Base-by-base conservation (phyloP, 2,329 filamentous ascomycete genomes). In the Cercospora sp. region DNA sequence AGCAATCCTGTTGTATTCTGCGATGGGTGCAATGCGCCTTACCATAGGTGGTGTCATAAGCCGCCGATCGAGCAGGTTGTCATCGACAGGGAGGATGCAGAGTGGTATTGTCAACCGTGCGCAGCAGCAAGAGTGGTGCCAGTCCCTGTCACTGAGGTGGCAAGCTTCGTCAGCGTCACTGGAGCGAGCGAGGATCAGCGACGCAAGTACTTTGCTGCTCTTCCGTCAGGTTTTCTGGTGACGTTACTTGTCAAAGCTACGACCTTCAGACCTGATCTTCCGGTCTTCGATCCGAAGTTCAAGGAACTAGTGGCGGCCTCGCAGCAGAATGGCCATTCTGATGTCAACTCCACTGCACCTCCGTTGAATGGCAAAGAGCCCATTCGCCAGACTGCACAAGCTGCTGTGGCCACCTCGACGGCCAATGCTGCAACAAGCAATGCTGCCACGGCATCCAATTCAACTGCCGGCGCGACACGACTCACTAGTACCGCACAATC, bases 1-100 rank as follows among this genome's bases (percentile, higher is more conserved):
- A 88, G 83, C 73, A 95, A 95, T 80, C 87, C 89, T 80, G 94
- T 96, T 77, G 91, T 95, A 2, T 93, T 94, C 79, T 96, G 92
- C 81, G 91, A 94, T 79, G 89, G 89, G 16, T 96, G 92, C 81
- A 91, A 92, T 77, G 84, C 85, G 32, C 87, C 89, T 51, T 96
- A 92, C 86, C 92, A 96, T 79, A 91, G 93, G 77, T 87, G 88
- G 74, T 96, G 92, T 75, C 92, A 96, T 78, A 86, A 91, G 67
- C 92, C 92, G 1, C 85, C 86, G 8, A 91, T 96, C 69, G 84
- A 86, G n/a, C 86, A 90, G 69, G 87, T 89, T 18, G 87, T 90
- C 21, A 86, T 94, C 58, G 84, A 85, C 40, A 86, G 91, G 69
- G 83, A 88, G 70, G 86, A 87, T 70, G 87, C 87, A 68, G 87